Percentiles rank a stretch among this genome's conserved stretches.
phyloP scores from a whole-genome alignment of 108 stramenopile genomes.

The Skeletonema marinoi region DNA sequence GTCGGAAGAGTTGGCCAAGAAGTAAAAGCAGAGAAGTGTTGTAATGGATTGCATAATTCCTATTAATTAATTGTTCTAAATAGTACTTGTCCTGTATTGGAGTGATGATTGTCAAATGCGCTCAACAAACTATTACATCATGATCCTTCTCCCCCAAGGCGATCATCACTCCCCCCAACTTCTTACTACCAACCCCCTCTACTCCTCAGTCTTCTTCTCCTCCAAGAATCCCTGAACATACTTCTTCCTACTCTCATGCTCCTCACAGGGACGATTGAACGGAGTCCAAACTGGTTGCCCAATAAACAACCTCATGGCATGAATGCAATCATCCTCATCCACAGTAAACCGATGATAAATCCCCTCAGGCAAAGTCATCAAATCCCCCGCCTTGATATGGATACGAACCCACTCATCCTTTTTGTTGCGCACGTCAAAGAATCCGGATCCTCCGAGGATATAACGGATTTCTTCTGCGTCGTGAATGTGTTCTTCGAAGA shows the following conservation, averaged over 20 bases:
- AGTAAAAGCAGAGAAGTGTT: not conserved
- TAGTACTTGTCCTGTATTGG: no score
- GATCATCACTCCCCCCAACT: not conserved
- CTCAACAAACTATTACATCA: not conserved
- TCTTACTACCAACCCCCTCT: not conserved
- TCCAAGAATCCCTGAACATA: slow-evolving; percentile 67
- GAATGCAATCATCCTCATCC: slow-evolving; percentile 82
- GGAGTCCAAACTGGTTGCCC: slow-evolving; percentile 98
- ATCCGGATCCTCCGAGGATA: slow-evolving; percentile 83
- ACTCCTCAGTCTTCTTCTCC: slow-evolving; percentile 60
- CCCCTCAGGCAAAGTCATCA: slow-evolving; percentile 95
- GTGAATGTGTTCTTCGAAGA: slow-evolving; percentile 98
- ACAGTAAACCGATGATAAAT: slow-evolving; percentile 93
- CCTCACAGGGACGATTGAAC: slow-evolving; percentile 89
- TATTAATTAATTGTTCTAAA: not conserved
- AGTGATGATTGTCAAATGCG: not conserved
- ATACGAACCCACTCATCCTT: slow-evolving; percentile 93
- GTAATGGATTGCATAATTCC: not conserved
- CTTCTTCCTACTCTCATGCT: slow-evolving; percentile 75
- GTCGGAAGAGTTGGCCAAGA: slow-evolving; percentile 38
- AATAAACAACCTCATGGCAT: slow-evolving; percentile 95
- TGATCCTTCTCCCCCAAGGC: not conserved
- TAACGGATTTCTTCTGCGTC: slow-evolving; percentile 98
- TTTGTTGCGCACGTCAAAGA: slow-evolving; percentile 93
- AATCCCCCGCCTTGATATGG: slow-evolving; percentile 90